These are phyloP conservation scores for Hyparrhenia diplandra DNA, from an alignment of 176 grass and related monocot species.

Conservation along the genomic window DNA sequence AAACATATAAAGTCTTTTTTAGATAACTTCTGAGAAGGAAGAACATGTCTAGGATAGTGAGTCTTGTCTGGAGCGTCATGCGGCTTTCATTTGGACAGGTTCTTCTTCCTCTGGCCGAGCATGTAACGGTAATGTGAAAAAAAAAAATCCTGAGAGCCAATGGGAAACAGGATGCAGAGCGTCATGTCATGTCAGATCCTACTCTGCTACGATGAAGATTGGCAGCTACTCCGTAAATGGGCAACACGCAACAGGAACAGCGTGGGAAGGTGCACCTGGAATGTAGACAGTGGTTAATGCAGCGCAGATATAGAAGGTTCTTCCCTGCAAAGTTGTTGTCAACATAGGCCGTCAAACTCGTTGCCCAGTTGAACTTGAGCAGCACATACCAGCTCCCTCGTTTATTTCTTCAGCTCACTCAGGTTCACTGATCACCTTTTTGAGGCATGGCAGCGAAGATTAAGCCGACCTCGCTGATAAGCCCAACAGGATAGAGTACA, in stretches of 20 bases:
- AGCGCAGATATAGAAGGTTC: slow-evolving; percentile 10
- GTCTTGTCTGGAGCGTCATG: not conserved
- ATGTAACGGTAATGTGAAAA: slow-evolving; percentile 4
- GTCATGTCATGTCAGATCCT: not conserved
- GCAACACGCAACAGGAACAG: not conserved
- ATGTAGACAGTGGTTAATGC: slow-evolving; percentile 22
- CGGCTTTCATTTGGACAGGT: not conserved
- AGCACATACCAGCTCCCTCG: not conserved
- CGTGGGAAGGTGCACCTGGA: slow-evolving; percentile 14
- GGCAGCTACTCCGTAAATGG: not conserved
- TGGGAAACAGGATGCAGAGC: not conserved
- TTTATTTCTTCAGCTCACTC: not conserved
- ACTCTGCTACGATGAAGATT: no score
- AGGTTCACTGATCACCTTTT: slow-evolving; percentile 17
- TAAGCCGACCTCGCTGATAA: slow-evolving; percentile 12
- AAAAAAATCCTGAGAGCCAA: not conserved
- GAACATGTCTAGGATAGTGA: no score
- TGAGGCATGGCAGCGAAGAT: not conserved
- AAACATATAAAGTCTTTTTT: no score
- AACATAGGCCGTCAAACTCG: not conserved
- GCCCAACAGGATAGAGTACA: not conserved
- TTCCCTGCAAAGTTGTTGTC: not conserved
- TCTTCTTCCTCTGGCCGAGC: slow-evolving; percentile 12
- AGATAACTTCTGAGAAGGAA: no score
- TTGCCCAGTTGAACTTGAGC: not conserved